Evolutionary conservation across 2,329 filamentous ascomycete genomes (phyloP), one percentile per base, ranked within the genome.

Genomic region (Torrubiellomyces zombiae): DNA sequence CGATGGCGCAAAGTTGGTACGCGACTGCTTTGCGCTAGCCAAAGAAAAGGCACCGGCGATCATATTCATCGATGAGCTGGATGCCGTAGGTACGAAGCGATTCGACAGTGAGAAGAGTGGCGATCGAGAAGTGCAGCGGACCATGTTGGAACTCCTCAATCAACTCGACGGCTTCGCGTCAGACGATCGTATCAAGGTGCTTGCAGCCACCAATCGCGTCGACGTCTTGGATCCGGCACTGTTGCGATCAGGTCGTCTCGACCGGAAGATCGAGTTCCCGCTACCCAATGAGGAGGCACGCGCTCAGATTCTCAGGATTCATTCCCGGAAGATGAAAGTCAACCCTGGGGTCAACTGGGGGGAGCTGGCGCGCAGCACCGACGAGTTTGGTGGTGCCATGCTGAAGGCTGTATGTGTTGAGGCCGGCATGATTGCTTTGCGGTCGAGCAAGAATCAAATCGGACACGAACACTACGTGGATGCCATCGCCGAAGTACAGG

Each of bases 41-140:
- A 98, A 98, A 53, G 89, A 98, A 56, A 98, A 98, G 63, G 89
- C 89, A 0, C 91, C 89, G 1, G 83, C 89, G 30, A 98, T 98
- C 53, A 98, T 98, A 53, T 98, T 98, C 63, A 95, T 98, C 43
- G 89, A 98, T 56, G 89, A 98, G 56, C 60, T 98, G 35, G 89
- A 98, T 49, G 89, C 89, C 29, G 77, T 98, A n/a, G 89, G 89
- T 38, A 95, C 86, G 27, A 95, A 95, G 60, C 86, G 89, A 46
- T 98, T 98, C 60, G 89, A 98, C 53, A 92, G 81, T 38, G 85
- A 95, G 50, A 98, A 95, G 66, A 89, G 79, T 32, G 89, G 89
- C 56, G 89, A 98, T 51, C 71, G 89, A 51, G 89, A 98, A 58
- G 89, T 98, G 21, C 89, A 98, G 58, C 73, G 89, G 50, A 98